Percentiles rank a stretch among this genome's conserved stretches.
Conservation (phyloP, 2,329 filamentous ascomycete genomes). For the Exophiala sp. region DNA sequence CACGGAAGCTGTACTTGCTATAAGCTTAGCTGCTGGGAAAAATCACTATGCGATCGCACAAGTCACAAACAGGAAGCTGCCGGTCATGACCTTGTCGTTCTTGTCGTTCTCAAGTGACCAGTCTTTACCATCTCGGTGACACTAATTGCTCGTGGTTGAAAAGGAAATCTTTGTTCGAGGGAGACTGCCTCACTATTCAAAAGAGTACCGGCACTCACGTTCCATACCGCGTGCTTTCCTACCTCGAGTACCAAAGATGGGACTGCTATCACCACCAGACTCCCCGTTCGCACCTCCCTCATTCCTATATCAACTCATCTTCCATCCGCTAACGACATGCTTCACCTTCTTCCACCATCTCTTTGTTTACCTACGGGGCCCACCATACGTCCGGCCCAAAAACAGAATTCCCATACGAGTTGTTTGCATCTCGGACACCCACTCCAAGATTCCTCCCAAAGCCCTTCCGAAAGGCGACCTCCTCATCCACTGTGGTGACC, state of each 20-base stretch:
- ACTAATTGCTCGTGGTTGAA: no score
- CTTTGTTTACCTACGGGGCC: slow-evolving; percentile 65
- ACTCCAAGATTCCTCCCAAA: slow-evolving; percentile 55
- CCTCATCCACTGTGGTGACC: slow-evolving; percentile 84
- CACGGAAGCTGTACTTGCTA: no score
- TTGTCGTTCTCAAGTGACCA: no score
- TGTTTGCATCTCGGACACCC: slow-evolving; percentile 88
- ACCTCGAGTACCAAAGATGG: slow-evolving; percentile 7
- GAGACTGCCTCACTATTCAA: no score
- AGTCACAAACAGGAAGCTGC: no score
- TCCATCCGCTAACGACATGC: slow-evolving; percentile 65
- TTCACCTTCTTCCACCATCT: slow-evolving; percentile 61
- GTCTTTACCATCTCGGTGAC: no score
- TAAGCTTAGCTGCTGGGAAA: no score
- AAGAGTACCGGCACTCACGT: no score
- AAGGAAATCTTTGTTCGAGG: no score
- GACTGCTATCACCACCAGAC: slow-evolving; percentile 17
- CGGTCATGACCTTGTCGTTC: no score
- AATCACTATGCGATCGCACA: no score
- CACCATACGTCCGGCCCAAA: slow-evolving; percentile 58
- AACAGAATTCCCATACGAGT: slow-evolving; percentile 61
- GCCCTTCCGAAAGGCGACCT: slow-evolving; percentile 67
- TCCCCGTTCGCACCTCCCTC: slow-evolving; percentile 49
- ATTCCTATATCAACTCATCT: slow-evolving; percentile 60
- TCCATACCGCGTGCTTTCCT: no score